These are phyloP conservation scores for Rosa lucieae DNA, from an alignment of 306 rosid species.

Conservation along the genomic window DNA sequence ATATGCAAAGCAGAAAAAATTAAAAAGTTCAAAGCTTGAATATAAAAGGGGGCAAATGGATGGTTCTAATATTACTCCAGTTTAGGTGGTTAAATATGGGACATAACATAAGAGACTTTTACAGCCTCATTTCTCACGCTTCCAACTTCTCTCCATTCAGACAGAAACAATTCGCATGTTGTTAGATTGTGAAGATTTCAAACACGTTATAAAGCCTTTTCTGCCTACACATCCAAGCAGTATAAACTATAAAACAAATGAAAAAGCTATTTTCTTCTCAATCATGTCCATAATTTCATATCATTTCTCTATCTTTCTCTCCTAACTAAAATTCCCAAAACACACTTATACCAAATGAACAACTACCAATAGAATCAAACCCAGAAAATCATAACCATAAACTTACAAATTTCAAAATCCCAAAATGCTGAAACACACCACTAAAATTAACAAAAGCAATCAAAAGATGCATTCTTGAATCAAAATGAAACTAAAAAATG, in stretches of 20 bases:
- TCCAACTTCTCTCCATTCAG: neutral
- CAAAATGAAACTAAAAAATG: neutral
- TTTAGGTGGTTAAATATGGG: neutral
- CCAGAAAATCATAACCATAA: neutral
- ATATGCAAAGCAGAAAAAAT: neutral
- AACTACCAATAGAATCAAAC: conserved; percentile 10
- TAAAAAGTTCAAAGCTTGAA: conserved; percentile 4
- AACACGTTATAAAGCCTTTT: neutral
- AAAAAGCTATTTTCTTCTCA: neutral
- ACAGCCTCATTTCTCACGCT: neutral
- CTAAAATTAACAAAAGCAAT: neutral
- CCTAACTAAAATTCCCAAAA: neutral
- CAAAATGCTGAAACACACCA: neutral
- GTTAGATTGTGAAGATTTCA: neutral
- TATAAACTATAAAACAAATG: neutral
- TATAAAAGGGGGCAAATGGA: neutral
- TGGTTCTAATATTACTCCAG: neutral
- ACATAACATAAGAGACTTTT: neutral
- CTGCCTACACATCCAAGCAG: neutral
- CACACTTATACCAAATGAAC: neutral
- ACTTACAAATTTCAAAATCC: neutral
- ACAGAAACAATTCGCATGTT: neutral
- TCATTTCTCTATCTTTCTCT: neutral
- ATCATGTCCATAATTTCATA: neutral
- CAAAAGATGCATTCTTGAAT: conserved; percentile 4